Conservation (phyloP, 1,139 yeast genomes). For the Spencermartinsiella ligniputridi region DNA sequence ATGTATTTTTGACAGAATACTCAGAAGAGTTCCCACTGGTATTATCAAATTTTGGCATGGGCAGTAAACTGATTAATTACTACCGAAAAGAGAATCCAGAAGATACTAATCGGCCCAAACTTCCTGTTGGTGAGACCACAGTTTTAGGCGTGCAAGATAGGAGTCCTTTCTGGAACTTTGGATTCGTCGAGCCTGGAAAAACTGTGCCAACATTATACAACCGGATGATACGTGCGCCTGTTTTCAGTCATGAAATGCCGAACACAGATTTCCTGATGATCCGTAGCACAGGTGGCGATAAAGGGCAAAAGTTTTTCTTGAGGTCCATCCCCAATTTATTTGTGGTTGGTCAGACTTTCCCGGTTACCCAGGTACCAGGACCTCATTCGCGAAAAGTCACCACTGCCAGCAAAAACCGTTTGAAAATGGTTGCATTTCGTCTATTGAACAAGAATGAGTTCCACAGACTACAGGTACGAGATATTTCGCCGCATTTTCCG, state of each 20-base stretch:
- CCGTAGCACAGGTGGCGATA: slow-evolving; percentile 68
- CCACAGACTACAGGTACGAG: slow-evolving; percentile 77
- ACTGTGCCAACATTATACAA: slow-evolving; percentile 92
- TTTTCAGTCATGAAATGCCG: slow-evolving; percentile 76
- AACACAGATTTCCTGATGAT: slow-evolving; percentile 79
- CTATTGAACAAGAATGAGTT: slow-evolving; percentile 74
- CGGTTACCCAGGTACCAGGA: slow-evolving; percentile 93
- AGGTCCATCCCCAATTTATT: slow-evolving; percentile 68
- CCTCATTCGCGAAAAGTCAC: slow-evolving; percentile 97
- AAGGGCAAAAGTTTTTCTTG: slow-evolving; percentile 51
- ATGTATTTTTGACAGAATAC: slow-evolving; percentile 76
- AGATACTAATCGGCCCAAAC: slow-evolving; percentile 82
- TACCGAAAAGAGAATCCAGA: slow-evolving; percentile 80
- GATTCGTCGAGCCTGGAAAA: slow-evolving; percentile 92
- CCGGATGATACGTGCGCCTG: slow-evolving; percentile 88
- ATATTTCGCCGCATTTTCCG: slow-evolving; percentile 89
- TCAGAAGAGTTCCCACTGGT: slow-evolving; percentile 86
- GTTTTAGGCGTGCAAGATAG: slow-evolving; percentile 93
- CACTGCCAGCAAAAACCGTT: slow-evolving; percentile 82
- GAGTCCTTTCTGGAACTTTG: slow-evolving; percentile 98
- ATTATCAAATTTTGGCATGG: slow-evolving; percentile 91
- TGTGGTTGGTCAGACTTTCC: slow-evolving; percentile 89
- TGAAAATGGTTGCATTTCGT: slow-evolving; percentile 90
- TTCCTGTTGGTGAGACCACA: slow-evolving; percentile 90
- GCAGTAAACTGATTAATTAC: slow-evolving; percentile 86